These are phyloP conservation scores for Mucor circinelloides DNA, from an alignment of 371 early-diverging fungal genomes.

Conservation along the genomic window DNA sequence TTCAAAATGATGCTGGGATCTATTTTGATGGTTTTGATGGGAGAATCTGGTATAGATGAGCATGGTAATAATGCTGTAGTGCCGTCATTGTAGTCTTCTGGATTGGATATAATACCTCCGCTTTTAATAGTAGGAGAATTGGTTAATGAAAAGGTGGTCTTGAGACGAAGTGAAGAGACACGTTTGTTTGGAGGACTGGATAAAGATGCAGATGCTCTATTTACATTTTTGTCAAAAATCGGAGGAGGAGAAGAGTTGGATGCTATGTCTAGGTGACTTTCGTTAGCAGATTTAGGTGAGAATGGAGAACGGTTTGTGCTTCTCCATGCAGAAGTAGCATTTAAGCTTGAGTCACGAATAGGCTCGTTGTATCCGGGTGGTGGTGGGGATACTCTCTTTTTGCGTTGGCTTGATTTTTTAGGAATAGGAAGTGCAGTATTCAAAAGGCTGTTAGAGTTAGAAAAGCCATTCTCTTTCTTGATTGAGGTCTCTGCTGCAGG, in stretches of 20 bases:
- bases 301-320: neutral
- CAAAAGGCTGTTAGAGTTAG: no score
- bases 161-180: neutral
- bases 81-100: neutral
- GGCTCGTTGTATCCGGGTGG: neutral
- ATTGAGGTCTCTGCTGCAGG: neutral
- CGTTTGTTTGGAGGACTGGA: neutral
- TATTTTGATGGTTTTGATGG: neutral
- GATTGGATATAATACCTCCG: neutral
- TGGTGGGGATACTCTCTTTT: neutral
- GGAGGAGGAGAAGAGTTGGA: neutral
- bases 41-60: neutral
- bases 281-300: neutral
- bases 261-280: neutral
- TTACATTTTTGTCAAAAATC: neutral
- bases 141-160: neutral
- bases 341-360: neutral
- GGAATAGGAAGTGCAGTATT: neutral
- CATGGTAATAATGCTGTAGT: neutral
- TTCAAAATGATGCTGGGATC: slow-evolving; percentile 2
- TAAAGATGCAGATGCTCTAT: neutral
- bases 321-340: neutral
- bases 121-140: neutral
- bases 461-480: neutral
- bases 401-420: neutral